Percentiles rank a stretch among this genome's conserved stretches.
These are phyloP conservation scores for Fusarium dlaminii DNA, from an alignment of 2,329 filamentous ascomycete species.

Conservation along the genomic window DNA sequence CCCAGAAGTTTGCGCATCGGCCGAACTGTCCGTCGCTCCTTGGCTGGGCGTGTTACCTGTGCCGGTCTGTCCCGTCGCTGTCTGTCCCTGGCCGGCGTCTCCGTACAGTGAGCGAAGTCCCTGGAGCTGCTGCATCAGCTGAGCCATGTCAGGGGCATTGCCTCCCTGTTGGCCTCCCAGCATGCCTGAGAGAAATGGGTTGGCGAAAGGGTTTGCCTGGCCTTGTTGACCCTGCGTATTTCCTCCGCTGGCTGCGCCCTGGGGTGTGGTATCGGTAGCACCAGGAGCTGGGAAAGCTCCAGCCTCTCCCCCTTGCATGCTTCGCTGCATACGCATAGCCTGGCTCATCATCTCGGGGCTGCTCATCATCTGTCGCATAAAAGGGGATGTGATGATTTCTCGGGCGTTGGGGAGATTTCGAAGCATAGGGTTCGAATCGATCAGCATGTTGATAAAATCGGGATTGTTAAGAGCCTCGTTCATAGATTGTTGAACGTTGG, in stretches of 20 bases:
- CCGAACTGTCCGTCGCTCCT: constrained; percentile 39
- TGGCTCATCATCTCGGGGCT: constrained; percentile 86
- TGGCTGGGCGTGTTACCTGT: constrained; percentile 43
- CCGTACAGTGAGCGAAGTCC: constrained; percentile 45
- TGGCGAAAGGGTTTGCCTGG: constrained; percentile 56
- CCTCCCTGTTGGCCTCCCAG: constrained; percentile 29
- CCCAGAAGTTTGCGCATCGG: constrained; percentile 34
- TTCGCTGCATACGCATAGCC: constrained; percentile 83
- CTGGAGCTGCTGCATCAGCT: constrained; percentile 45
- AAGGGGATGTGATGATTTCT: constrained; percentile 86
- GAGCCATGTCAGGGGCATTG: constrained; percentile 12
- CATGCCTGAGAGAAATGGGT: constrained; percentile 43
- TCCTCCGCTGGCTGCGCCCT: constrained; percentile 48
- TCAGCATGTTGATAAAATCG: constrained; percentile 93
- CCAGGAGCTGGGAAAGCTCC: constrained; percentile 88
- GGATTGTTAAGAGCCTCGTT: constrained; percentile 97
- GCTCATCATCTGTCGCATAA: constrained; percentile 92
- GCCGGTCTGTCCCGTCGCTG: constrained; percentile 40
- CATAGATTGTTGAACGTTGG: constrained; percentile 85
- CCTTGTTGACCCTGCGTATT: constrained; percentile 48
- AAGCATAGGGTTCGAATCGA: constrained; percentile 87
- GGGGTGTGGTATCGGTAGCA: constrained; percentile 86
- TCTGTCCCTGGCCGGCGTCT: constrained; percentile 39
- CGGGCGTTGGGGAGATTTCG: constrained; percentile 78
- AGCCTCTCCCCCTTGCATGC: constrained; percentile 65